These are phyloP conservation scores for Rhododendron molle DNA, from an alignment of 148 eudicot species.

Conservation along the genomic window DNA sequence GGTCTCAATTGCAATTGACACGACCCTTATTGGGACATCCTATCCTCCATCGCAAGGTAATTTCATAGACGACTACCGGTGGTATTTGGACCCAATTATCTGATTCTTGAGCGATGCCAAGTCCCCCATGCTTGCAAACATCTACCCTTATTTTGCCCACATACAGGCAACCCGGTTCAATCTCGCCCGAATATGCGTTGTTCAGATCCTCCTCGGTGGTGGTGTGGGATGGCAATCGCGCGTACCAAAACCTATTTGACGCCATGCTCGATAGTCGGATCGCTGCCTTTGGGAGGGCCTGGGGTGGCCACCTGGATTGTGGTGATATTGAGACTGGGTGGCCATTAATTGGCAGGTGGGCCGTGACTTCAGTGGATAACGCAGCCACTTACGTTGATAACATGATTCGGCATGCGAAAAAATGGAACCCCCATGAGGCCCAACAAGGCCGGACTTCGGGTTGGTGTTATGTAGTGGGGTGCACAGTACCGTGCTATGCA, in stretches of 20 bases:
- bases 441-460: background rate
- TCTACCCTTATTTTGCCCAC: conserved; percentile 2
- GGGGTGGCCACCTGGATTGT: background rate
- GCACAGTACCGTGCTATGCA: too few species aligned
- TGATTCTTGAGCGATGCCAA: background rate
- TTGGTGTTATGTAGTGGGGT: too few species aligned
- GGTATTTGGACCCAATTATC: conserved; percentile 1
- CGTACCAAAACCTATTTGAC: conserved; percentile 10
- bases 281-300: conserved; percentile 2
- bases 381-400: background rate
- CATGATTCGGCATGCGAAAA: background rate
- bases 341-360: conserved; percentile 6
- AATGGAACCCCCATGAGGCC: conserved; percentile 15
- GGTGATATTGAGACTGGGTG: conserved; percentile 5
- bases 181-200: background rate
- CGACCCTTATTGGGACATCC: background rate
- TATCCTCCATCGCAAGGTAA: conserved; percentile 9
- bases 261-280: background rate
- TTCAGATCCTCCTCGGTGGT: background rate
- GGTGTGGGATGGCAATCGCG: background rate
- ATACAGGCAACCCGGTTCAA: background rate
- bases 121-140: background rate
- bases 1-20: conserved; percentile 9
- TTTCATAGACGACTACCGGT: background rate
- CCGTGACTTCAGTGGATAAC: background rate